Evolutionary conservation across 495 filamentous ascomycete species (phyloP), one percentile per base, ranked within the genome.

Genomic region (Schizothecium vesticola): DNA sequence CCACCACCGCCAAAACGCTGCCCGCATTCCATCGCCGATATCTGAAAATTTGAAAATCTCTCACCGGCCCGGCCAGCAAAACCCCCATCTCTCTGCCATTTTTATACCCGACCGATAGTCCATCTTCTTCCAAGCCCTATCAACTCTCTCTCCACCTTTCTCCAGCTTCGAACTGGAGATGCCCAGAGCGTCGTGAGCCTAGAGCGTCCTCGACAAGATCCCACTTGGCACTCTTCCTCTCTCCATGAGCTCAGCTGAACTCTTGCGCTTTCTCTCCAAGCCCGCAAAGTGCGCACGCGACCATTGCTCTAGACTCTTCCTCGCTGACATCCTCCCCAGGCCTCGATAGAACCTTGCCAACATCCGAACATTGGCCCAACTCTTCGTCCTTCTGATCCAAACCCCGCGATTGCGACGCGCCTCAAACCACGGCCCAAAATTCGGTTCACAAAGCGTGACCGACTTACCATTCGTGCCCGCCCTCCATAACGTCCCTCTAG

Each of bases 191-290:
- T 36, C 21, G 22, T 36, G 10, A 61, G 1, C 29, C 43, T n/a
- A 8, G 43, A n/a, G 63, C 61, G 5, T 11, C 23, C 4, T 16
- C 19, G 29, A 16, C 22, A 25, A 19, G 23, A 19, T 60, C 43
- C 8, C 64, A 59, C 62, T 43, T 59, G 19, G 16, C 19, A 51
- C 21, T 51, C 21, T 64, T 56, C 56, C 29, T 24, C 61, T 13
- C 29, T 60, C 86, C 86, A 97, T 97, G 94, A 94, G 87, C 89
- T 89, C 88, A 80, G 89, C 88, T 83, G 93, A 97, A 80, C 89
- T 97, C 73, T 87, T 97, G 75, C 92, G 92, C 83, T 93, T 97
- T 83, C 87, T 97, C 71, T 97, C 92, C 69, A 96, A 96, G 85
- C 94, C 93, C 75, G 92, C 92, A 77, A 97, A 97, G 94, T 98